Base-by-base conservation (phyloP, 768 basidiomycete genomes). In the Cantharellus anzutake region DNA sequence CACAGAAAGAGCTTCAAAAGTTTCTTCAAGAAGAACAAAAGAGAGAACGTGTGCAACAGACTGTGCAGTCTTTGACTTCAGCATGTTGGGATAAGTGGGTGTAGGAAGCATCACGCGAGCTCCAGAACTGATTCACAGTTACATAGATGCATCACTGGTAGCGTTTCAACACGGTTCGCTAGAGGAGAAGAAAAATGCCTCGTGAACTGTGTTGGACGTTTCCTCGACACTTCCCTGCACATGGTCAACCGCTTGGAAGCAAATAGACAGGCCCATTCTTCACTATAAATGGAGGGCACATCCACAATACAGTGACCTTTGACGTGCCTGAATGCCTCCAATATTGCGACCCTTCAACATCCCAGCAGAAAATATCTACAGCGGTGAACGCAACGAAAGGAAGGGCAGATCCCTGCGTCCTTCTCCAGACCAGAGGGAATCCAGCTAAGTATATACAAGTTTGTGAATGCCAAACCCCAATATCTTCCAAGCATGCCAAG, bases 61-160 rank as follows among this genome's bases (percentile, higher is more conserved):
- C 91, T 16, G 78, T 78, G 66, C 81, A 82, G 11, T 11, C 7
- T 11, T 55, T 55, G 52, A 55, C 52, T 11, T 55, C 52, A 7
- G 11, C 35, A 72, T 92, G 90, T 70, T 93, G 90, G 88, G 86
- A 91, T 74, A 90, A 93, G 89, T 92, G 66, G 69, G 80, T 74
- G 57, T n/a, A 59, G 20, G 14, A 41, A 34, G 40, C 51, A 20
- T 41, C 52, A 44, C 53, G 41, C n/a, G n/a, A 29, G 14, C 52
- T 38, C 52, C 11, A 29, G 16, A 14, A 4, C 48, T 63, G 34
- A 3, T 35, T 14, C 51, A 39, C 29, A 29, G 20, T 29, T 29
- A 29, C 20, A 29, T 64, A 91, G 89, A 69, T 94, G 91, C 68
- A 76, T 93, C 58, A 83, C 85, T 0, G 78, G 86, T 52, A 80